These are phyloP conservation scores for Phaseolus coccineus DNA, from an alignment of 331 rosid genomes.

Conservation along the genomic window DNA sequence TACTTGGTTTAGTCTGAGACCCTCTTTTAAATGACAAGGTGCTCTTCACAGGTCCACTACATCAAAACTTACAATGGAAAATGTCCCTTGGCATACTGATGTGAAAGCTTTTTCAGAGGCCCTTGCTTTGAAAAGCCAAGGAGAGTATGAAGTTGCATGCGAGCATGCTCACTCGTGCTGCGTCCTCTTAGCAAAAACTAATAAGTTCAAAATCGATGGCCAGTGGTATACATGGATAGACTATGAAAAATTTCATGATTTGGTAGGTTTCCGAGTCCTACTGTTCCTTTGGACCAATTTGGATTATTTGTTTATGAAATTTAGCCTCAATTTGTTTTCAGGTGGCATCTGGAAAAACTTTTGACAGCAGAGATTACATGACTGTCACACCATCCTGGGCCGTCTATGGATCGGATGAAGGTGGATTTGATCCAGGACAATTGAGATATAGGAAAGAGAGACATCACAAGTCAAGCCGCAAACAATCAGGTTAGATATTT, in stretches of 20 bases:
- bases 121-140: slow-evolving; percentile 75
- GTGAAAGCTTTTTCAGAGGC: slow-evolving; percentile 92
- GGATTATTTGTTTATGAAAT: slow-evolving; percentile 17
- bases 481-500: slow-evolving; percentile 55
- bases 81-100: slow-evolving; percentile 98
- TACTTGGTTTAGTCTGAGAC: slow-evolving; percentile 27
- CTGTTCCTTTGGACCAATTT: slow-evolving; percentile 35
- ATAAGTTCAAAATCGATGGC: slow-evolving; percentile 83
- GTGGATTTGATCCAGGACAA: slow-evolving; percentile 94
- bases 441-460: slow-evolving; percentile 84
- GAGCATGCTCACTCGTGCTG: slow-evolving; percentile 98
- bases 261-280: slow-evolving; percentile 58
- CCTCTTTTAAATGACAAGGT: slow-evolving; percentile 42
- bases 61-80: slow-evolving; percentile 97
- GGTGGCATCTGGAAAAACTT: slow-evolving; percentile 88
- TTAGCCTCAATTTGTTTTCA: slow-evolving; percentile 53
- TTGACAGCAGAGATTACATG: slow-evolving; percentile 85
- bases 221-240: slow-evolving; percentile 98
- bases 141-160: slow-evolving; percentile 92
- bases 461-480: slow-evolving; percentile 74
- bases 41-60: slow-evolving; percentile 73
- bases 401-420: slow-evolving; percentile 86
- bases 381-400: slow-evolving; percentile 96
- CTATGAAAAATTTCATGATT: slow-evolving; percentile 87
- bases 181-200: slow-evolving; percentile 85